Evolutionary conservation across 1,284 basidiomycete species (phyloP).

Genomic region (Tranzscheliella williamsii): DNA sequence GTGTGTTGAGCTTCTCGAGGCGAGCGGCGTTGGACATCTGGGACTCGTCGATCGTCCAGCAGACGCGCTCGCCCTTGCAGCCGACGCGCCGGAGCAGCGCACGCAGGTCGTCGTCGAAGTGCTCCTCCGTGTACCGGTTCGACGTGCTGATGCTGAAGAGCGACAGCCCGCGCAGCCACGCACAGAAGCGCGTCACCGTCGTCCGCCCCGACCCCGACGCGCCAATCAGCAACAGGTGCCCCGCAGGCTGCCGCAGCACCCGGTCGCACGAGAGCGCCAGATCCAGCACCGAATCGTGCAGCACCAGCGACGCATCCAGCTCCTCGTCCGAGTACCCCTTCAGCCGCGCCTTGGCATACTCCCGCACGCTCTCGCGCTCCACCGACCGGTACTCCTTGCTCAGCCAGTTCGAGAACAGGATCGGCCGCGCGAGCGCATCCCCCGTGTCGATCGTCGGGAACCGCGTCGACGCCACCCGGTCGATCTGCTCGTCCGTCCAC

Average conservation of each 20-base stretch:
- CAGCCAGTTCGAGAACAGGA: constrained; percentile 98
- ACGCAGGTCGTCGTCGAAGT: constrained; percentile 96
- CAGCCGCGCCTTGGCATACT: constrained; percentile 94
- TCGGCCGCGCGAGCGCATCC: constrained; percentile 76
- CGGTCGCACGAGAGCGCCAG: constrained; percentile 96
- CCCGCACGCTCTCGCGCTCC: constrained; percentile 85
- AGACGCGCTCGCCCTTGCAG: constrained; percentile 98
- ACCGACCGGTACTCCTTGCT: constrained; percentile 96
- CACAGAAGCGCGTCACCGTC: constrained; percentile 95
- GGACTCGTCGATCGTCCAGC: constrained; percentile 99
- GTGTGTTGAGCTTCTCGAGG: constrained; percentile 97
- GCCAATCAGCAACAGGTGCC: constrained; percentile 93
- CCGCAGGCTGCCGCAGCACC: constrained; percentile 97
- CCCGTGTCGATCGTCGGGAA: constrained; percentile 88
- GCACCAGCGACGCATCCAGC: constrained; percentile 93
- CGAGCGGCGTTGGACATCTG: constrained; percentile 98
- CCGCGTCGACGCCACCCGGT: constrained; percentile 78
- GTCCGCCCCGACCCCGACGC: constrained; percentile 99
- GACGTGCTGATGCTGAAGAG: constrained; percentile 99
- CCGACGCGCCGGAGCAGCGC: constrained; percentile 89
- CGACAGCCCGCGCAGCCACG: constrained; percentile 98
- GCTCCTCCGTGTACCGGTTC: constrained; percentile 95
- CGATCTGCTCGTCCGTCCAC: constrained; percentile 94
- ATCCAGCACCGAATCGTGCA: constrained; percentile 98
- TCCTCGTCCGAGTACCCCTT: constrained; percentile 71